Percentiles rank a stretch among this genome's conserved stretches.
These are phyloP conservation scores for Stromatinia cepivora DNA, from an alignment of 2,329 filamentous ascomycete species.

Conservation along the genomic window DNA sequence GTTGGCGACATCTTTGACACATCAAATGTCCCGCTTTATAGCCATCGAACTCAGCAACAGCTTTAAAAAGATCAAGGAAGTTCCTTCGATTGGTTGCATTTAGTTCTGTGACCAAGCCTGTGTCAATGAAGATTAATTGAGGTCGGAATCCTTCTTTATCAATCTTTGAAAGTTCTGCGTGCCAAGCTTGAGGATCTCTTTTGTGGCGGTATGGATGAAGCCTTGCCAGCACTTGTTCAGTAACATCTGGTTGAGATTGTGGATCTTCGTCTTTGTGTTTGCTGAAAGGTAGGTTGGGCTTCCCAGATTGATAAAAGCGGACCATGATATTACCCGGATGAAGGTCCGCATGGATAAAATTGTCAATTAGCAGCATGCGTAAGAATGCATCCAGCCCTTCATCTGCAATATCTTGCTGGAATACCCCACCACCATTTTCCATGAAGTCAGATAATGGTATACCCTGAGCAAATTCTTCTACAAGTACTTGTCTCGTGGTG, in stretches of 20 bases:
- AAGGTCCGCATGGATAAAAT: slow-evolving; percentile 94
- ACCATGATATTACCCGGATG: slow-evolving; percentile 99
- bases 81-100: slow-evolving; percentile 84
- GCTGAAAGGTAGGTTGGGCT: slow-evolving; percentile 62
- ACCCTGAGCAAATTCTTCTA: slow-evolving; percentile 94
- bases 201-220: slow-evolving; percentile 68
- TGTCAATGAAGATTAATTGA: slow-evolving; percentile 96
- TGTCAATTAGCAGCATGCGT: slow-evolving; percentile 94
- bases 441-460: slow-evolving; percentile 90
- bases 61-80: slow-evolving; percentile 93
- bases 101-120: slow-evolving; percentile 89
- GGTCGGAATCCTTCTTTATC: slow-evolving; percentile 87
- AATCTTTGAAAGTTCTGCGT: slow-evolving; percentile 69
- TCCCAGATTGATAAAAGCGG: slow-evolving; percentile 85
- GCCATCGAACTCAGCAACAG: slow-evolving; percentile 93
- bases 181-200: slow-evolving; percentile 70
- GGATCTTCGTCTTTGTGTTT: slow-evolving; percentile 41
- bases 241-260: slow-evolving; percentile 68
- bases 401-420: slow-evolving; percentile 90
- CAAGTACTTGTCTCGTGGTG: slow-evolving; percentile 85
- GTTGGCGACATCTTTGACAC: slow-evolving; percentile 92
- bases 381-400: slow-evolving; percentile 95
- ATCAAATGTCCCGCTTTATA: slow-evolving; percentile 94
- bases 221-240: slow-evolving; percentile 79
- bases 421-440: slow-evolving; percentile 86